Evolutionary conservation across 148 eudicot species (phyloP).

Genomic region (Oxyria digyna): DNA sequence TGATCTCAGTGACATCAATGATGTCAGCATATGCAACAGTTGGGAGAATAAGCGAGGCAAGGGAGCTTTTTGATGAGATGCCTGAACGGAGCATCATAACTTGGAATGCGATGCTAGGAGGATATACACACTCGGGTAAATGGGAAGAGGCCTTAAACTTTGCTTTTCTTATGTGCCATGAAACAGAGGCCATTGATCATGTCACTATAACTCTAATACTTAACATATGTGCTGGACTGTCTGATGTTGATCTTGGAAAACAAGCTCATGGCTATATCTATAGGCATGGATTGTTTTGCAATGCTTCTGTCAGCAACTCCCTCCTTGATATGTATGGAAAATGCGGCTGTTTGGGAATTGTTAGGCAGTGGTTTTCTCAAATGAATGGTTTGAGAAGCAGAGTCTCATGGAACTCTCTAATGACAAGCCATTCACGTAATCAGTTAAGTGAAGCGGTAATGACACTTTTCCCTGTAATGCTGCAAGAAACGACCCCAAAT

Average conservation of each 20-base stretch:
- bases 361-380: constrained; percentile 44
- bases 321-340: constrained; percentile 78
- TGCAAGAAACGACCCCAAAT: constrained; percentile 42
- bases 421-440: constrained; percentile 39
- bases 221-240: constrained; percentile 49
- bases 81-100: constrained; percentile 50
- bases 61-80: too few species aligned
- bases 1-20: constrained; percentile 49
- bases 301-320: constrained; percentile 39
- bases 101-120: constrained; percentile 73
- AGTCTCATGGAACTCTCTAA: constrained; percentile 56
- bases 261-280: constrained; percentile 60
- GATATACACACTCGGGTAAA: constrained; percentile 32
- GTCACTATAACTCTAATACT: constrained; percentile 46
- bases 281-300: constrained; percentile 30
- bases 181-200: constrained; percentile 20
- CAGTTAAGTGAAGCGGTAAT: constrained; percentile 46
- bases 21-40: constrained; percentile 43
- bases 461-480: constrained; percentile 40
- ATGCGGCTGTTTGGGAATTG: constrained; percentile 43
- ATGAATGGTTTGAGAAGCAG: constrained; percentile 43
- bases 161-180: constrained; percentile 27
- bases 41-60: too few species aligned
- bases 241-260: constrained; percentile 55
- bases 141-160: constrained; percentile 65